A percentile compares a stretch with the other conserved stretches of the same genome.
These are phyloP conservation scores for Schizopora paradoxa DNA, from an alignment of 1,284 basidiomycete species.

Conservation along the genomic window DNA sequence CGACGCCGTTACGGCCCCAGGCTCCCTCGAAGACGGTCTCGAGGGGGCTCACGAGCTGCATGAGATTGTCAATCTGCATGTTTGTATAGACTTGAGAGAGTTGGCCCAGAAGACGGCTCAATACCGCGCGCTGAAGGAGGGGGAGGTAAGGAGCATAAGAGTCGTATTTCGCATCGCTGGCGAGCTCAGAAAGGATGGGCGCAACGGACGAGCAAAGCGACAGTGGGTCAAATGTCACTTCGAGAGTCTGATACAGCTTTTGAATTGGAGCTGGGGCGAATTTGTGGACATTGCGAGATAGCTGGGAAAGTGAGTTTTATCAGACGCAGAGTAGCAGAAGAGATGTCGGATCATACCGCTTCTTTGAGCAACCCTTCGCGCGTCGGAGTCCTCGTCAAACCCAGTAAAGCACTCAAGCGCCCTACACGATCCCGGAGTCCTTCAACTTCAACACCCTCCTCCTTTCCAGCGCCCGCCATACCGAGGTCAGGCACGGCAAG, in stretches of 20 bases:
- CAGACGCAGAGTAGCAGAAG: slow-evolving; percentile 6
- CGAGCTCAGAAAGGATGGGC: slow-evolving; percentile 72
- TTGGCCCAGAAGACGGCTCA: slow-evolving; percentile 91
- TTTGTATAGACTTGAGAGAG: slow-evolving; percentile 93
- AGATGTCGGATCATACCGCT: slow-evolving; percentile 49
- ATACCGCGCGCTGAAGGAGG: slow-evolving; percentile 87
- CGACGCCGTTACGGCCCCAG: slow-evolving; percentile 72
- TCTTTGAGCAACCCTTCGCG: slow-evolving; percentile 82
- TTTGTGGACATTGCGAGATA: slow-evolving; percentile 82
- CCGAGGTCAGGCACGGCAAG: slow-evolving; percentile 94
- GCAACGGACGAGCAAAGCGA: slow-evolving; percentile 81
- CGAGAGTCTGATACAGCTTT: slow-evolving; percentile 85
- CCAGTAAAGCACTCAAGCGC: slow-evolving; percentile 82
- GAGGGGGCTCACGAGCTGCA: slow-evolving; percentile 74
- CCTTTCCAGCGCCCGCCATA: slow-evolving; percentile 75
- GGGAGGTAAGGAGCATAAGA: slow-evolving; percentile 80
- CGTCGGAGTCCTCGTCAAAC: slow-evolving; percentile 82
- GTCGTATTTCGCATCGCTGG: slow-evolving; percentile 38
- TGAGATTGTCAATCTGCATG: slow-evolving; percentile 75
- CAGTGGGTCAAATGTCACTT: slow-evolving; percentile 93
- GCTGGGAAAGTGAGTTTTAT: slow-evolving; percentile 33
- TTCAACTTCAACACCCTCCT: slow-evolving; percentile 71
- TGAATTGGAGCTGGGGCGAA: slow-evolving; percentile 75
- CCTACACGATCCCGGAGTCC: slow-evolving; percentile 72
- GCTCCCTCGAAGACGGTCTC: slow-evolving; percentile 47